Conservation (phyloP, 179 eudicot species). For the Beta macrorhiza region DNA sequence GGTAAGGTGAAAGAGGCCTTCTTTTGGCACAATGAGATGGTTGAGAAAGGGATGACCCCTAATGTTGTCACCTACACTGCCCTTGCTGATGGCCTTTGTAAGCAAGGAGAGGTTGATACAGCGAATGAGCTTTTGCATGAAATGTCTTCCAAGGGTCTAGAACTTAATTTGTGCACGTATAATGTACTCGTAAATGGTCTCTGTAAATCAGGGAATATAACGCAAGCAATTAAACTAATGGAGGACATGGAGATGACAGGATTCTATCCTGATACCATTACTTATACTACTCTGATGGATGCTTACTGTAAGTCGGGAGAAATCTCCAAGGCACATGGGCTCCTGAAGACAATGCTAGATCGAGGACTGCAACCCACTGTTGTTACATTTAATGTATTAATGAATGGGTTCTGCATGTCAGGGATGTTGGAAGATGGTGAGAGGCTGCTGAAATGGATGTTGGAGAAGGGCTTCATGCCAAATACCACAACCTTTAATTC, state of each 20-base stretch:
- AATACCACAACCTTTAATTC: slow-evolving; percentile 79
- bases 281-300: slow-evolving; percentile 92
- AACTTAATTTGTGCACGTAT: slow-evolving; percentile 73
- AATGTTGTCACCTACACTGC: slow-evolving; percentile 88
- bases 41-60: slow-evolving; percentile 58
- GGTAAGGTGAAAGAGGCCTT: slow-evolving; percentile 71
- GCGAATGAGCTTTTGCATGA: slow-evolving; percentile 85
- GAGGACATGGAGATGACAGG: slow-evolving; percentile 75
- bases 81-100: slow-evolving; percentile 85
- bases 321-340: slow-evolving; percentile 67
- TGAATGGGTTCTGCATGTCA: slow-evolving; percentile 79
- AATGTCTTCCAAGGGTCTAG: slow-evolving; percentile 71
- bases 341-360: slow-evolving; percentile 69
- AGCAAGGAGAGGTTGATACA: slow-evolving; percentile 74
- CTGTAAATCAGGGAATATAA: slow-evolving; percentile 70
- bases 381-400: slow-evolving; percentile 86
- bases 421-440: slow-evolving; percentile 91
- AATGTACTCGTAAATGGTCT: slow-evolving; percentile 84
- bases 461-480: slow-evolving; percentile 73
- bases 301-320: slow-evolving; percentile 83
- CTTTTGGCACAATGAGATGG: slow-evolving; percentile 81
- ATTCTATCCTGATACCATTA: slow-evolving; percentile 63
- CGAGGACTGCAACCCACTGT: slow-evolving; percentile 72
- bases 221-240: slow-evolving; percentile 63
- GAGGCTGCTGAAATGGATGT: slow-evolving; percentile 80